These are phyloP conservation scores for Ilyonectria destructans DNA, from an alignment of 2,329 filamentous ascomycete species.

Conservation along the genomic window DNA sequence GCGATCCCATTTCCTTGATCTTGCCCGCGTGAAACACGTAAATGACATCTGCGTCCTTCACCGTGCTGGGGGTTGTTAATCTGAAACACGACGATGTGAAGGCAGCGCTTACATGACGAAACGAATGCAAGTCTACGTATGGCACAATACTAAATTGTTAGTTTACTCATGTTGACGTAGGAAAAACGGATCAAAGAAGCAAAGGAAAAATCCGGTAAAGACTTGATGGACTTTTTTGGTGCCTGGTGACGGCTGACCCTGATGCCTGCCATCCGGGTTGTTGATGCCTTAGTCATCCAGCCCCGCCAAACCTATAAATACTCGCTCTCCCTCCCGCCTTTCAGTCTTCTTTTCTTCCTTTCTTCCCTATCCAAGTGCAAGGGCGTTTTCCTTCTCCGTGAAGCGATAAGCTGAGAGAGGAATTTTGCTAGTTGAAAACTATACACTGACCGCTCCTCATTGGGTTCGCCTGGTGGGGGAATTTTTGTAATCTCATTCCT, in stretches of 20 bases:
- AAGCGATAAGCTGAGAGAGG: conserved; percentile 83
- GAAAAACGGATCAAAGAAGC: too few species aligned
- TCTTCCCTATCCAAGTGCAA: conserved; percentile 73
- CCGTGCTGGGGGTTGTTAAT: too few species aligned
- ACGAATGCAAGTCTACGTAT: too few species aligned
- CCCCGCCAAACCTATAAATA: conserved; percentile 53
- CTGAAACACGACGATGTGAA: too few species aligned
- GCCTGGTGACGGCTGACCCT: conserved; percentile 37
- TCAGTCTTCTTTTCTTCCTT: conserved; percentile 59
- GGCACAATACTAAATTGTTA: too few species aligned
- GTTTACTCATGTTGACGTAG: too few species aligned
- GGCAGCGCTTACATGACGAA: too few species aligned
- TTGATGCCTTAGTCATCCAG: conserved; percentile 42
- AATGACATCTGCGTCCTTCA: too few species aligned
- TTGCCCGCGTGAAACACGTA: conserved; percentile 34
- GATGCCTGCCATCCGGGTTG: conserved; percentile 25
- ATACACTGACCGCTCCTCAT: conserved; percentile 79
- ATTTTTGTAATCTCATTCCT: conserved; percentile 75
- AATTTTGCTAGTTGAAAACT: conserved; percentile 94
- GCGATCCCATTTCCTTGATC: conserved; percentile 71
- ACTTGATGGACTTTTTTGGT: conserved; percentile 28
- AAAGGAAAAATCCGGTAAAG: not conserved
- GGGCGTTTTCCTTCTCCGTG: conserved; percentile 75
- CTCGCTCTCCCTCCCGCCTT: conserved; percentile 43
- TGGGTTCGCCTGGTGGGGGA: conserved; percentile 78